Conservation (phyloP, 2,329 filamentous ascomycete species). For the Peltaster fructicola region DNA sequence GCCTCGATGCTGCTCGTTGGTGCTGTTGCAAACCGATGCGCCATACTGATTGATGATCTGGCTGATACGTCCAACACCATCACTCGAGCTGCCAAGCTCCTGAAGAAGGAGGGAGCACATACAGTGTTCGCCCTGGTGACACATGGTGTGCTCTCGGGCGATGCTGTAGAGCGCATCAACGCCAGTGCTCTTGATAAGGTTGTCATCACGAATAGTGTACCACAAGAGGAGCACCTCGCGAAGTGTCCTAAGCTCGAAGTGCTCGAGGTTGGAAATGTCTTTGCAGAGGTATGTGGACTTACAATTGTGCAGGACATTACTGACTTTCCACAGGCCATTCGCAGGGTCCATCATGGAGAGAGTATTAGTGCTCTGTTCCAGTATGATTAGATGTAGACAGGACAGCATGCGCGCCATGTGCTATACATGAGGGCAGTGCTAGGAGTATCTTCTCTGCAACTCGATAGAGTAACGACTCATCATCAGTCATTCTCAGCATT, state of each 20-base stretch:
- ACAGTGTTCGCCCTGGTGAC: slow-evolving; percentile 84
- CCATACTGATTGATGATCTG: slow-evolving; percentile 86
- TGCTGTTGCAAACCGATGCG: slow-evolving; percentile 60
- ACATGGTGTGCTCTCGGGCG: slow-evolving; percentile 86
- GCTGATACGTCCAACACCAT: slow-evolving; percentile 96
- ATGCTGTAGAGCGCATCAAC: slow-evolving; percentile 87
- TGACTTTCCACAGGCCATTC: slow-evolving; percentile 53
- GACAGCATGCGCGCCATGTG: too few species aligned
- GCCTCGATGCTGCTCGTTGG: slow-evolving; percentile 90
- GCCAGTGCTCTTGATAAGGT: slow-evolving; percentile 85
- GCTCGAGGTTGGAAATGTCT: slow-evolving; percentile 72
- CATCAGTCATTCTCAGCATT: too few species aligned
- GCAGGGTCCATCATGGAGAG: slow-evolving; percentile 91
- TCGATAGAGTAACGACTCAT: too few species aligned
- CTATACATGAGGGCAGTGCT: too few species aligned
- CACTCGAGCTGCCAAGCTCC: slow-evolving; percentile 84
- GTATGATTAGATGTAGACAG: slow-evolving; percentile 48
- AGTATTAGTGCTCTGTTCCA: slow-evolving; percentile 93
- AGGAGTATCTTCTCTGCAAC: too few species aligned
- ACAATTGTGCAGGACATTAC: too few species aligned
- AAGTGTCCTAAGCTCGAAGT: slow-evolving; percentile 80
- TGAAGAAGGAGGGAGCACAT: slow-evolving; percentile 83
- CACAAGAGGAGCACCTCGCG: slow-evolving; percentile 63
- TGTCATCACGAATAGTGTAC: slow-evolving; percentile 86
- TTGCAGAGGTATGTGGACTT: slow-evolving; percentile 52